Percentiles rank a stretch among this genome's conserved stretches.
These are phyloP conservation scores for Eremothecium sinecaudum DNA, from an alignment of 1,139 yeast species.

Conservation along the genomic window DNA sequence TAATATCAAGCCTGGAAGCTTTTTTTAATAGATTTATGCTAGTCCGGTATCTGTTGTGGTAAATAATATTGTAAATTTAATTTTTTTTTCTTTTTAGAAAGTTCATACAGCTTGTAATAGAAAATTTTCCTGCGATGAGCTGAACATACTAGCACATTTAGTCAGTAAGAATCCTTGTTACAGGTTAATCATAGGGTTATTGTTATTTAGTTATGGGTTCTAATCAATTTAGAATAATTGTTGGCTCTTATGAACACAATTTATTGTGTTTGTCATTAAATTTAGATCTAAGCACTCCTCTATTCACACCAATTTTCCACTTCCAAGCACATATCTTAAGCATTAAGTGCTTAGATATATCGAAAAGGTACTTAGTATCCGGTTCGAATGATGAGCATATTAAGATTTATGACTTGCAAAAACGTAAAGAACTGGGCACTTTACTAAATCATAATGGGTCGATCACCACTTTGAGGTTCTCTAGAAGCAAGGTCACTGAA, in stretches of 20 bases:
- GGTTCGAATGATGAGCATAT: constrained; percentile 97
- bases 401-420: constrained; percentile 85
- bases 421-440: constrained; percentile 88
- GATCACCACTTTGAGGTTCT: constrained; percentile 66
- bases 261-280: constrained; percentile 72
- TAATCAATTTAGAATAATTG: constrained; percentile 62
- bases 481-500: constrained; percentile 35
- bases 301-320: constrained; percentile 89
- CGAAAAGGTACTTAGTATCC: constrained; percentile 78
- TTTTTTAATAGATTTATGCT: no score
- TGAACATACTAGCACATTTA: no score
- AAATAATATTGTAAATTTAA: no score
- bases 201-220: no score
- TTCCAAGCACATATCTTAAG: constrained; percentile 90
- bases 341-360: constrained; percentile 73
- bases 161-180: no score
- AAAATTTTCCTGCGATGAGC: constrained; percentile 4
- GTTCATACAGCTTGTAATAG: no score
- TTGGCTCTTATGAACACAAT: constrained; percentile 94
- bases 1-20: no score
- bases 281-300: constrained; percentile 40
- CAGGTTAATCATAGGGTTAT: no score
- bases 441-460: constrained; percentile 85
- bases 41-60: no score
- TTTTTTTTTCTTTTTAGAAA: no score